Percentiles rank a stretch among this genome's conserved stretches.
These are phyloP conservation scores for Solanum medicagineum DNA, from an alignment of 257 asterid species.

Conservation along the genomic window DNA sequence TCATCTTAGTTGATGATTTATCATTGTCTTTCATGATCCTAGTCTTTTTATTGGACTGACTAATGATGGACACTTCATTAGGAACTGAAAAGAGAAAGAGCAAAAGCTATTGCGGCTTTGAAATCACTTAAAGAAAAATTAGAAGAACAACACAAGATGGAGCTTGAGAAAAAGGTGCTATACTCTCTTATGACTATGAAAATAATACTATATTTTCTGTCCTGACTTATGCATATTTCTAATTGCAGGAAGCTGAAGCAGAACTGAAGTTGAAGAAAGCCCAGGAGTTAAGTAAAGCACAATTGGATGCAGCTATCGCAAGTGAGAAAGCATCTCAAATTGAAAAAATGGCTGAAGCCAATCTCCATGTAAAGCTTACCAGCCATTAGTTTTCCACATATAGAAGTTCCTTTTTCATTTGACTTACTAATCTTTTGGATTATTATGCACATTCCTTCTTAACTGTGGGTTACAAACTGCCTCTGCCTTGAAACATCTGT, in stretches of 20 bases:
- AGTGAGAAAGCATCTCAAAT: constrained; percentile 94
- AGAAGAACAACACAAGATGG: constrained; percentile 49
- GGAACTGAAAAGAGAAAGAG: constrained; percentile 79
- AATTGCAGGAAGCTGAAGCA: constrained; percentile 62
- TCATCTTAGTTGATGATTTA: not conserved
- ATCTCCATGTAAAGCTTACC: constrained; percentile 57
- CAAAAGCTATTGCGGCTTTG: constrained; percentile 75
- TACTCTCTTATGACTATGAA: not conserved
- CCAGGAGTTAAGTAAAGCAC: constrained; percentile 68
- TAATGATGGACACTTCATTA: constrained; percentile 17
- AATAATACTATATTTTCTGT: not conserved
- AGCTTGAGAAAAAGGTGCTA: constrained; percentile 68
- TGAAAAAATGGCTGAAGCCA: constrained; percentile 97
- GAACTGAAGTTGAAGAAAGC: constrained; percentile 49
- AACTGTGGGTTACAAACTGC: not conserved
- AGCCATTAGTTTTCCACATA: constrained; percentile 1
- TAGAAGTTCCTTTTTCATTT: not conserved
- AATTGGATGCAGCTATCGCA: constrained; percentile 80
- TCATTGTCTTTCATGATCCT: not conserved
- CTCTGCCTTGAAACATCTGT: not conserved
- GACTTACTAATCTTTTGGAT: not conserved
- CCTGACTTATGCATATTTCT: constrained; percentile 2
- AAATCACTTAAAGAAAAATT: constrained; percentile 73
- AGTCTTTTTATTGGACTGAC: not conserved
- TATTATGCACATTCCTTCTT: not conserved